Evolutionary conservation across 306 rosid species (phyloP), one percentile per base, ranked within the genome.

Genomic region (Vachellia pachyceras): DNA sequence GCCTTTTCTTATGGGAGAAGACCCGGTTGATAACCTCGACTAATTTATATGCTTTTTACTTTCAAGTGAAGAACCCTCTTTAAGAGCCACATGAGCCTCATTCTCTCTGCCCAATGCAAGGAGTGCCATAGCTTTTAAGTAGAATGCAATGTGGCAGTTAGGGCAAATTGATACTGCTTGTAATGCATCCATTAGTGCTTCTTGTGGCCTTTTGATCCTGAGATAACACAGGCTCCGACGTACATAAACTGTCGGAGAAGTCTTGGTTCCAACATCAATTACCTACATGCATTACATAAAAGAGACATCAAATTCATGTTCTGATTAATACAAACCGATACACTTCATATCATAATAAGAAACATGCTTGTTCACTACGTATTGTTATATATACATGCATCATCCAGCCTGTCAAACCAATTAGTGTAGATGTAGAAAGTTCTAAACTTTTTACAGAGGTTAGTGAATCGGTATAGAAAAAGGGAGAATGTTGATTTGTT

Each of bases 141-240:
- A 95, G 57, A 85, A 90, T 39, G 99, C 98, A 54, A 91, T 75
- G 75, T 92, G 89, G 97, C 97, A 95, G 72, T 85, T 58, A 12
- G 97, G 98, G 58, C 91, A 89, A 81, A 93, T 86, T 73, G 85
- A 71, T 85, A 92, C 97, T 36, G 94, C 92, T 60, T 93, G 98
- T 58, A 79, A 35, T 44, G 98, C 98, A 81, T 93, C 99, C 36
- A 81, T 77, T 33, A 93, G 90, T 74, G 97, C 99, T 84, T 93
- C 94, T 61, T 89, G 87, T 20, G 94, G 90, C 98, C 85, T 90
- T 36, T 86, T 90, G 80, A 33, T 87, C 76, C 90, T 77, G 71
- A 95, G 93, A 82, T 90, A 87, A 41, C 87, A 87, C 80, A 95
- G 86, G 83, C 99, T 87, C 22, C 99, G 97, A 17, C 99, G 96